Evolutionary conservation across 257 asterid species (phyloP).

Genomic region (Primulina huaijiensis): DNA sequence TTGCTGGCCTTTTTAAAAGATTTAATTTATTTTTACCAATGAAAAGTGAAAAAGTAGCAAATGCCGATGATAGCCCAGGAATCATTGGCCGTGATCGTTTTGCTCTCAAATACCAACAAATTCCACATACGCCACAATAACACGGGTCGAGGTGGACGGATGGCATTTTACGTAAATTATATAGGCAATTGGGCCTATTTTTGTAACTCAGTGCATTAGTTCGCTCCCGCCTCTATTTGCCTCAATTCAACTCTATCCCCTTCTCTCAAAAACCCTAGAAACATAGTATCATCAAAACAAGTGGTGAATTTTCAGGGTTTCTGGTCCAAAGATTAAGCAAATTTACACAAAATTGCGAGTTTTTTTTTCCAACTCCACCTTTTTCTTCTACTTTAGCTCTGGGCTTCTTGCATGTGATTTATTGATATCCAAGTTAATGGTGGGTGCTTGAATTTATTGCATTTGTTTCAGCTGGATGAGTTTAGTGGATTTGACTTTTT

Average conservation of each 20-base stretch:
- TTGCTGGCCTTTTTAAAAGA: too few species aligned
- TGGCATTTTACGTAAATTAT: slow-evolving; percentile 38
- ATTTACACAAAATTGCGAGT: neutral
- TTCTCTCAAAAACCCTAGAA: slow-evolving; percentile 46
- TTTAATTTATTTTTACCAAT: too few species aligned
- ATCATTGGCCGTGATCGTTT: too few species aligned
- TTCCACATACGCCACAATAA: neutral
- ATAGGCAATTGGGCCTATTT: slow-evolving; percentile 14
- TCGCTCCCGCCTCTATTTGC: slow-evolving; percentile 37
- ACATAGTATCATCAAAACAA: neutral
- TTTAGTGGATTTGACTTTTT: neutral
- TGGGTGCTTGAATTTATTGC: slow-evolving; percentile 1
- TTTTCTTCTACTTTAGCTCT: neutral
- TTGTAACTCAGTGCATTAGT: neutral
- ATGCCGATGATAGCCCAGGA: too few species aligned
- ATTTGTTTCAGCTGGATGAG: slow-evolving; percentile 3
- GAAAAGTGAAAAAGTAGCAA: neutral
- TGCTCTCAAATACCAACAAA: neutral
- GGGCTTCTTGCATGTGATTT: slow-evolving; percentile 17
- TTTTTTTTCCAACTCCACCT: neutral
- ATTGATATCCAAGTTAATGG: neutral
- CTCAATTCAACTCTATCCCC: slow-evolving; percentile 13
- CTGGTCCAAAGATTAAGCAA: neutral
- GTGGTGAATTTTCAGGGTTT: neutral
- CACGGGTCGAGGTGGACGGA: slow-evolving; percentile 9